Evolutionary conservation across 495 filamentous ascomycete genomes (phyloP).

Genomic region (Zalerion maritima): DNA sequence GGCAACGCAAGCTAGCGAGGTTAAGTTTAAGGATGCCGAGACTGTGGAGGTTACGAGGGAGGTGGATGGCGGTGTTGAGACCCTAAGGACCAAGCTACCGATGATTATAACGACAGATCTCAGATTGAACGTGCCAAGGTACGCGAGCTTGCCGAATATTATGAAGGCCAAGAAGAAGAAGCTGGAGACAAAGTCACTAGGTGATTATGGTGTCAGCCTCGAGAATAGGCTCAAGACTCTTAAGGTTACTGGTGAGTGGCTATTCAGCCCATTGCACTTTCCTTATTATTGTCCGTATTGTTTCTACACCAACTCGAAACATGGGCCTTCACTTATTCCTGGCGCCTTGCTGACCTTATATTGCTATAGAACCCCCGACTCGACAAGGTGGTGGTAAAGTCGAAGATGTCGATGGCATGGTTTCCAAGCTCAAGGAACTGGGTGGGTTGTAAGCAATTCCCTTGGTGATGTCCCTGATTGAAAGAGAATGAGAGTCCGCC

Average conservation of each 20-base stretch:
- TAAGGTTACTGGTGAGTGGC: slow-evolving; percentile 60
- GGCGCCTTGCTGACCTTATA: slow-evolving; percentile 14
- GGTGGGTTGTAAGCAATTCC: slow-evolving; percentile 80
- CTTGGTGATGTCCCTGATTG: too few species aligned
- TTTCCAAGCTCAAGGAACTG: slow-evolving; percentile 85
- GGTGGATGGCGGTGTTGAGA: slow-evolving; percentile 93
- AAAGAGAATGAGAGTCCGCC: too few species aligned
- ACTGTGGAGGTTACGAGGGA: slow-evolving; percentile 65
- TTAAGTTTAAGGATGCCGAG: slow-evolving; percentile 50
- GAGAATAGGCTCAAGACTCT: slow-evolving; percentile 69
- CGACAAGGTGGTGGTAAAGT: slow-evolving; percentile 93
- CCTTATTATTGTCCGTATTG: slow-evolving; percentile 1
- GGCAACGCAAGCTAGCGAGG: slow-evolving; percentile 79
- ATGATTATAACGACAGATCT: slow-evolving; percentile 92
- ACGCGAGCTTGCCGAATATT: slow-evolving; percentile 91
- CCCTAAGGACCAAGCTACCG: slow-evolving; percentile 66
- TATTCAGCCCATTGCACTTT: slow-evolving; percentile 1
- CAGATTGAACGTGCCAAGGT: slow-evolving; percentile 85
- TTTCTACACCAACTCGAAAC: not conserved
- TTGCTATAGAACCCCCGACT: slow-evolving; percentile 57
- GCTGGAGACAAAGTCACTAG: slow-evolving; percentile 75
- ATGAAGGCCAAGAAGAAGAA: slow-evolving; percentile 99
- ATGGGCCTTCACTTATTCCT: not conserved
- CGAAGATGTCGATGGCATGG: slow-evolving; percentile 86
- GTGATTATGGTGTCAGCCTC: slow-evolving; percentile 63